Evolutionary conservation across 2,329 filamentous ascomycete genomes (phyloP), one percentile per base, ranked within the genome.

Genomic region (Fusarium tjaetaba): DNA sequence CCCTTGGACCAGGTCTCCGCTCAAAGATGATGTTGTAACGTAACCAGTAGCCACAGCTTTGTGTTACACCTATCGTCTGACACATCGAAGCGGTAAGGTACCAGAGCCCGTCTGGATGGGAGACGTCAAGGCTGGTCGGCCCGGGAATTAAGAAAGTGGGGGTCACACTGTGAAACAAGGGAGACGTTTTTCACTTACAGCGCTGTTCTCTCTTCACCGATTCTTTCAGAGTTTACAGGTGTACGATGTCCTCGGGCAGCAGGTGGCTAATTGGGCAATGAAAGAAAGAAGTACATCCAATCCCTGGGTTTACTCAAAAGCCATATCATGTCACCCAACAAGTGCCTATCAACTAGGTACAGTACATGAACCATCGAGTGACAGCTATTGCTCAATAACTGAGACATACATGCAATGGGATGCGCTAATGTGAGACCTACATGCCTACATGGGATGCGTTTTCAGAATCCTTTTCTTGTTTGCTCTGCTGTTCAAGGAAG

Each of bases 161-260:
- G 39, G 39, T 42, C 10, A n/a, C 39, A 42, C 39, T 11, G 22
- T 42, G 22, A n/a, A 42, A n/a, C 39, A 10, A n/a, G 39, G 13
- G 39, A 42, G 10, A n/a, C 13, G 13, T 42, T 42, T n/a, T 2
- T 42, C 1, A 6, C 39, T 15, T 6, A 42, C 39, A 6, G 15
- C 22, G 22, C 2, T 8, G 22, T n/a, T 42, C 39, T 42, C 22
- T 42, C 39, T 42, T 42, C 22, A 42, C 13, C 39, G 39, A 42
- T 15, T 7, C n/a, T n/a, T n/a, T 41, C 8, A 42, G 22, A 42
- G 39, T n/a, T 10, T 42, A 42, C 22, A 5, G 22, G 5, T n/a
- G 8, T n/a, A 15, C 10, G 6, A n/a, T 42, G 15, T 42, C 22
- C 22, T 42, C 6, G 39, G 13, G 13, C 0, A 0, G 39, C 2